A percentile compares a stretch with the other conserved stretches of the same genome.
Conservation (phyloP, 257 asterid genomes). For the Solanum acaule region DNA sequence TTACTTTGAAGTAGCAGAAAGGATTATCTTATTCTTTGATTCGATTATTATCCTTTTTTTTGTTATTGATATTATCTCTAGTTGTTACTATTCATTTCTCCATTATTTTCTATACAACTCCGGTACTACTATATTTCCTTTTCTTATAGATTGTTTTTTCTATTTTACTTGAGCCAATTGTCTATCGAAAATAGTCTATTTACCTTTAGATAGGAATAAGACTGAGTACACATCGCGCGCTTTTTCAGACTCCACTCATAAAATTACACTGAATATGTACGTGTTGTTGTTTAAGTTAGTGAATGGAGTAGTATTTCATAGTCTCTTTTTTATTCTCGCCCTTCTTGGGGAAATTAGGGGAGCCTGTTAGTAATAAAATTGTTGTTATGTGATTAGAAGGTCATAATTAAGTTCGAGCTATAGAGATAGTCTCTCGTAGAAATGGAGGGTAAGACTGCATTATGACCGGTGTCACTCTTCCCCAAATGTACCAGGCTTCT, state of each 20-base stretch:
- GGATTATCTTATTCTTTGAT: neutral
- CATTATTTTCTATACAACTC: neutral
- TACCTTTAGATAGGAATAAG: neutral
- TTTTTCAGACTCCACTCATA: neutral
- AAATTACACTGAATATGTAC: neutral
- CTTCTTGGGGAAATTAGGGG: neutral
- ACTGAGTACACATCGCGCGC: neutral
- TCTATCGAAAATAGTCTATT: neutral
- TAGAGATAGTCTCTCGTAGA: too few species aligned
- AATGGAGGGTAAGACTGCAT: too few species aligned
- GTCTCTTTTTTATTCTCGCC: neutral
- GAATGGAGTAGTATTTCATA: neutral
- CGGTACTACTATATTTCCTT: neutral
- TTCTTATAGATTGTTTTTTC: neutral
- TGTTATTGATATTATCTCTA: neutral
- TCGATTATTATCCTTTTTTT: neutral
- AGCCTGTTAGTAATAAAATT: neutral
- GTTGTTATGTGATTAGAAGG: too few species aligned
- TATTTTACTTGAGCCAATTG: neutral
- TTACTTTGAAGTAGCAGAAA: neutral
- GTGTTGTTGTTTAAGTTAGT: neutral
- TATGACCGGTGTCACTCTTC: too few species aligned
- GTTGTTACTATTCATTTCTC: neutral
- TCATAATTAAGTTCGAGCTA: neutral
- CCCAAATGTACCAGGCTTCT: too few species aligned